Percentiles rank a stretch among this genome's conserved stretches.
phyloP scores from a whole-genome alignment of 495 filamentous ascomycete genomes.

The Stereocaulon alpinum region DNA sequence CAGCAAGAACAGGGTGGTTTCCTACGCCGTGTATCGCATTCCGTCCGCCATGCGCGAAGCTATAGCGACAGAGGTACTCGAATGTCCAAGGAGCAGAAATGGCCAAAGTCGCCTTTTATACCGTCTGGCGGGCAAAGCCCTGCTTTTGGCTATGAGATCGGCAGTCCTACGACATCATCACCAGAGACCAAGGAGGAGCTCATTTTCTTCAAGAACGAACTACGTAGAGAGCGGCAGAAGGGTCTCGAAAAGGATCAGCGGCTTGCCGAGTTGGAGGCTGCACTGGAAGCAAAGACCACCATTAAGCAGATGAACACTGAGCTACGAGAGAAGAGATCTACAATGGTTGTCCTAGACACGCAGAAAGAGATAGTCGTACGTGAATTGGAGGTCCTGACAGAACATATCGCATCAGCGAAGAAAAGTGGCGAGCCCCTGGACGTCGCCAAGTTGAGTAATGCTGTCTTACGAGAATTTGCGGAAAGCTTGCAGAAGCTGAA shows the following conservation, averaged over 20 bases:
- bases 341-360: conserved; percentile 89
- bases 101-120: conserved; percentile 63
- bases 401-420: conserved; percentile 59
- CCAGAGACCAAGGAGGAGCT: conserved; percentile 62
- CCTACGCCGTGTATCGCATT: conserved; percentile 79
- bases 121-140: conserved; percentile 37
- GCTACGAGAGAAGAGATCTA: conserved; percentile 86
- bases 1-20: conserved; percentile 52
- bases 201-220: conserved; percentile 60
- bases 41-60: conserved; percentile 85
- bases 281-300: conserved; percentile 59
- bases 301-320: conserved; percentile 78
- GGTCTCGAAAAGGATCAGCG: conserved; percentile 68
- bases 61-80: conserved; percentile 60
- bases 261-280: conserved; percentile 72
- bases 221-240: conserved; percentile 69
- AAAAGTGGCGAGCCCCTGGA: conserved; percentile 56
- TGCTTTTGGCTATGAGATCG: conserved; percentile 50
- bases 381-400: conserved; percentile 79
- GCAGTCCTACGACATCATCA: conserved; percentile 58
- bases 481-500: conserved; percentile 80
- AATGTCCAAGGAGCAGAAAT: conserved; percentile 41
- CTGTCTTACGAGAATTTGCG: conserved; percentile 78
- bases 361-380: conserved; percentile 91
- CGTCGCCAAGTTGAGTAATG: conserved; percentile 65